Conservation (phyloP, 495 filamentous ascomycete species). For the Niebla homalea region DNA sequence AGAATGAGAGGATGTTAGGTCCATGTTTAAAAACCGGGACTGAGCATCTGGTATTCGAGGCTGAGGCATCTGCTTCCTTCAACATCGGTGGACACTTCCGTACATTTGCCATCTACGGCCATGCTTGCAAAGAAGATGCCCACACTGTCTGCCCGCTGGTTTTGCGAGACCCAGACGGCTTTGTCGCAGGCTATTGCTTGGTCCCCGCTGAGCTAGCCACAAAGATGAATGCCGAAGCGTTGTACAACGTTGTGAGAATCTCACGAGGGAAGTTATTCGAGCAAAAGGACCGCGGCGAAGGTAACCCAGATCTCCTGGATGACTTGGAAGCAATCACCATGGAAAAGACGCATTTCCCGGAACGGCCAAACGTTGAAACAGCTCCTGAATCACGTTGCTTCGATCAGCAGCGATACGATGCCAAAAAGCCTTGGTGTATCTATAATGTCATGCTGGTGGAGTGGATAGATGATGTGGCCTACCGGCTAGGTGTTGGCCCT, state of each 20-base stretch:
- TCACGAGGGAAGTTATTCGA: background rate
- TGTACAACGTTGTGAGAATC: constrained; percentile 5
- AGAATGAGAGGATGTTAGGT: constrained; percentile 1
- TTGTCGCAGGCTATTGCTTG: constrained; percentile 9
- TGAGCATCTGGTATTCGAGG: constrained; percentile 8
- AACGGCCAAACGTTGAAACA: constrained; percentile 1
- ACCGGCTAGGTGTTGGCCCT: constrained; percentile 41
- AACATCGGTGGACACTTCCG: constrained; percentile 4
- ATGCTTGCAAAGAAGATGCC: constrained; percentile 2
- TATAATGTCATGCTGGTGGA: constrained; percentile 22
- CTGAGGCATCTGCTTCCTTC: background rate
- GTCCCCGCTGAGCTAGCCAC: constrained; percentile 7
- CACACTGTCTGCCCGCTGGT: constrained; percentile 8
- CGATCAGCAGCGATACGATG: constrained; percentile 9
- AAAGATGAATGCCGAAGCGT: background rate
- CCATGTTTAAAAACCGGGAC: constrained; percentile 5
- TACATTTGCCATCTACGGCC: background rate
- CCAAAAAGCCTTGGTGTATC: constrained; percentile 9
- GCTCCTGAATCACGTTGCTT: background rate
- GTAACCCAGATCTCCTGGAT: constrained; percentile 9
- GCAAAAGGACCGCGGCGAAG: constrained; percentile 10
- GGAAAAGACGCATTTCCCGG: constrained; percentile 4
- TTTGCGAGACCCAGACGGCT: background rate
- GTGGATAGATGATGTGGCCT: constrained; percentile 63
- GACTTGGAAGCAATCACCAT: constrained; percentile 6